Base-by-base conservation (phyloP, 768 basidiomycete genomes). In the Suillus placidus region DNA sequence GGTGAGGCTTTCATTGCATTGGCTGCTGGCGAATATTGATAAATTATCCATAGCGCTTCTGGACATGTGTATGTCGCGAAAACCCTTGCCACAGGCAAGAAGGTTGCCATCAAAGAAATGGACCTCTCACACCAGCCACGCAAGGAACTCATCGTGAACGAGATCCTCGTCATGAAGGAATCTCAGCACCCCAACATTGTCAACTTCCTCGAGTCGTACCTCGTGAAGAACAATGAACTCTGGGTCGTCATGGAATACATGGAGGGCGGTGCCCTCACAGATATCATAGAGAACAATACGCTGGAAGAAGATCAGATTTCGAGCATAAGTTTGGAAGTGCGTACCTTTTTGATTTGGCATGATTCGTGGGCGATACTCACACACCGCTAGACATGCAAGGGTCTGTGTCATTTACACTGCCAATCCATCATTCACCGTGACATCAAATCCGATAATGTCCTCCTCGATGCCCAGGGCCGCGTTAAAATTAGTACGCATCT, bases 171-270 rank as follows among this genome's bases (percentile, higher is more conserved):
- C 70, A 99, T 99, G 97, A 97, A 95, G 77, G 97, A 96, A 78
- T 95, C 93, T 34, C 94, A 95, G 68, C 95, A 97, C 76, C 94
- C 95, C 37, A 98, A 97, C 73, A 96, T 98, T 65, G 95, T 98
- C 82, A 97, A 97, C 79, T 98, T 94, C 79, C 79, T 97, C 49
- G 93, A 97, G 7, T 88, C 93, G 30, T 97, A 95, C 77, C 85
- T 98, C 52, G 87, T 97, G 62, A 92, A 91, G 79, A 90, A 83
- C 75, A 90, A 85, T 61, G 95, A 97, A 74, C 86, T 97, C 30
- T 98, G 95, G 95, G 95, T 97, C 52, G 95, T 97, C 65, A 98
- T 97, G 95, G 95, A 98, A 80, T 97, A 93, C 74, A 98, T 98
- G 95, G 95, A 98, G 78, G 95, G 95, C 61, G 96, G 97, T 47